phyloP scores from a whole-genome alignment of 176 grass and related monocot species.

The Cenchrus purpureus region DNA sequence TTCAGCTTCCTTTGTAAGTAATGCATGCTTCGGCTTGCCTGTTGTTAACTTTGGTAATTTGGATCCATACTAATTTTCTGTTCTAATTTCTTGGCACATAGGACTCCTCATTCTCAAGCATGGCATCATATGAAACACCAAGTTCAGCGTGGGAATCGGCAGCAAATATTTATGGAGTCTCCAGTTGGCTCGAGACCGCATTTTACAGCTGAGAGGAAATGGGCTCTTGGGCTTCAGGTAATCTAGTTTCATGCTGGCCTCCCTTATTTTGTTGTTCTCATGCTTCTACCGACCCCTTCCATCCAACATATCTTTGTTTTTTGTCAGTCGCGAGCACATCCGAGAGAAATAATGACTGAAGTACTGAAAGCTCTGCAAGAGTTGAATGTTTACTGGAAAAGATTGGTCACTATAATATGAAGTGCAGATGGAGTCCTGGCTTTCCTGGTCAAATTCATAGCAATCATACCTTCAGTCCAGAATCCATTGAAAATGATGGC shows the following conservation, averaged over 20 bases:
- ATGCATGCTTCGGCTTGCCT: slow-evolving; percentile 13
- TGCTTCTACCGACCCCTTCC: background rate
- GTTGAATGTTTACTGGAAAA: slow-evolving; percentile 91
- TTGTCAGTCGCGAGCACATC: slow-evolving; percentile 73
- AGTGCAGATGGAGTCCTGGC: slow-evolving; percentile 73
- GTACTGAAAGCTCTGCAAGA: slow-evolving; percentile 75
- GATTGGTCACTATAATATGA: slow-evolving; percentile 93
- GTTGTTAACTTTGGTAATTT: slow-evolving; percentile 24
- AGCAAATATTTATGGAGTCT: slow-evolving; percentile 70
- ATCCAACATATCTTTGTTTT: slow-evolving; percentile 35
- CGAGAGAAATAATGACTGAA: slow-evolving; percentile 88
- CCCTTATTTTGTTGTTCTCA: background rate
- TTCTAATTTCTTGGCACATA: slow-evolving; percentile 43
- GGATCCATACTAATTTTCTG: slow-evolving; percentile 10
- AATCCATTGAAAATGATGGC: slow-evolving; percentile 61
- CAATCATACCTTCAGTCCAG: slow-evolving; percentile 57
- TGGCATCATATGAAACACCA: slow-evolving; percentile 53
- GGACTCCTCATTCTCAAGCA: slow-evolving; percentile 54
- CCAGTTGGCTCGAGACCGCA: slow-evolving; percentile 59
- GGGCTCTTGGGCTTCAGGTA: slow-evolving; percentile 94
- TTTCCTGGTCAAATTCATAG: slow-evolving; percentile 52
- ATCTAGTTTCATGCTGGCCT: background rate
- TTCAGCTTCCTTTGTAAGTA: background rate
- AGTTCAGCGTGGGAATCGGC: slow-evolving; percentile 53
- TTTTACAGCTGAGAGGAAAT: slow-evolving; percentile 78